Conservation (phyloP, 805 yeast genomes). For the Suhomyces kilbournensis region DNA sequence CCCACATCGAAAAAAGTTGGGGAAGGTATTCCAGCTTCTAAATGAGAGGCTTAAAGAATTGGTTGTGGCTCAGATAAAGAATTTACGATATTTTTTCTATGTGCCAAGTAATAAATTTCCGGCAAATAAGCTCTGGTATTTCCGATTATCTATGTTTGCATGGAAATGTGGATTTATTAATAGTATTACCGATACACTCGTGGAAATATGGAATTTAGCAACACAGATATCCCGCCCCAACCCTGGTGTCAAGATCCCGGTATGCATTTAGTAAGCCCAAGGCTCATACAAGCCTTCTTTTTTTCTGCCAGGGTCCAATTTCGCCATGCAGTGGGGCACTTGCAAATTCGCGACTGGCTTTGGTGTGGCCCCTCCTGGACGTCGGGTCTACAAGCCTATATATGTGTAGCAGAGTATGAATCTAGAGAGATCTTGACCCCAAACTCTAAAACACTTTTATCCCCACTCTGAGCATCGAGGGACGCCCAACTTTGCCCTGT, state of each 20-base stretch:
- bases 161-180: neutral
- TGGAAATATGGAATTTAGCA: neutral
- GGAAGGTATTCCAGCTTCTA: too few relatives aligned
- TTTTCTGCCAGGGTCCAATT: neutral
- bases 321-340: neutral
- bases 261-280: too few relatives aligned
- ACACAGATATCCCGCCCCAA: neutral
- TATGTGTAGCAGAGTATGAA: neutral
- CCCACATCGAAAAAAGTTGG: neutral
- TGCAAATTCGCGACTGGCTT: neutral
- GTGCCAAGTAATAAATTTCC: neutral
- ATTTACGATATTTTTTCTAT: neutral
- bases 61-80: neutral
- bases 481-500: too few relatives aligned
- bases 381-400: neutral
- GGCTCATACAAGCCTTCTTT: neutral
- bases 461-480: too few relatives aligned
- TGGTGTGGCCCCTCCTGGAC: neutral
- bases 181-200: neutral
- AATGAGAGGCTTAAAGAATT: neutral
- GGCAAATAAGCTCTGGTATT: neutral
- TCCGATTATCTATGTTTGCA: neutral
- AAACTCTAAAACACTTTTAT: too few relatives aligned
- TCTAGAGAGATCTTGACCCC: neutral
- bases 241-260: too few relatives aligned